Evolutionary conservation across 2,329 filamentous ascomycete species (phyloP).

Genomic region (Colletotrichum phormii): DNA sequence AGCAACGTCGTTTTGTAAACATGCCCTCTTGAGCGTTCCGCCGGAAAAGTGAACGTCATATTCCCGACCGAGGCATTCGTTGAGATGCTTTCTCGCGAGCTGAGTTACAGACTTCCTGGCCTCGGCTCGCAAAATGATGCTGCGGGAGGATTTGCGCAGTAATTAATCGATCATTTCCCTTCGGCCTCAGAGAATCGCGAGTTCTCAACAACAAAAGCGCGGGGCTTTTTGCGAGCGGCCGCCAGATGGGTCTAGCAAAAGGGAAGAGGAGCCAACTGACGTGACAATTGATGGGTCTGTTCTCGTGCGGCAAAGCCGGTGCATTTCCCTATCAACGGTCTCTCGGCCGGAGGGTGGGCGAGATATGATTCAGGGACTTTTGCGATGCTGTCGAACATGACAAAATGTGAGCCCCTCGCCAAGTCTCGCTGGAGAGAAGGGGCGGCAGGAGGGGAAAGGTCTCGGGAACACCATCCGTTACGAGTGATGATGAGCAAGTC

Average conservation of each 20-base stretch:
- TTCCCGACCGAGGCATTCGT: not conserved
- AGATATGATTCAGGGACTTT: slow-evolving; percentile 32
- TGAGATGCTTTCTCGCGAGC: not conserved
- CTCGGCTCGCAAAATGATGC: slow-evolving; percentile 1
- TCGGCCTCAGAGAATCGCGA: not conserved
- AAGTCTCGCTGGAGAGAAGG: slow-evolving; percentile 14
- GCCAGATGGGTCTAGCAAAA: slow-evolving; percentile 5
- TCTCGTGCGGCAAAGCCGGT: slow-evolving; percentile 25
- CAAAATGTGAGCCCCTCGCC: slow-evolving; percentile 17
- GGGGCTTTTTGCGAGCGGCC: slow-evolving; percentile 19
- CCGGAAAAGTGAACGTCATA: not conserved
- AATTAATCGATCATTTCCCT: not conserved
- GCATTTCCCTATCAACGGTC: slow-evolving; percentile 19
- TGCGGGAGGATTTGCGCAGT: not conserved
- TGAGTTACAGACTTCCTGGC: not conserved
- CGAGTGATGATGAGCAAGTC: slow-evolving; percentile 24
- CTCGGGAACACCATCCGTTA: slow-evolving; percentile 3
- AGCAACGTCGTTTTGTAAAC: not conserved
- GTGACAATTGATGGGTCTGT: slow-evolving; percentile 27
- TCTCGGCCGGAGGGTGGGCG: slow-evolving; percentile 20
- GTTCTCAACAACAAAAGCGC: not conserved
- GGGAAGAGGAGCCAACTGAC: slow-evolving; percentile 4
- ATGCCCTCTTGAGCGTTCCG: not conserved
- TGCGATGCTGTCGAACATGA: slow-evolving; percentile 26
- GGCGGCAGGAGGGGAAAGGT: slow-evolving; percentile 8